Conservation (phyloP, 805 yeast genomes). For the Monosporozyma servazzii region DNA sequence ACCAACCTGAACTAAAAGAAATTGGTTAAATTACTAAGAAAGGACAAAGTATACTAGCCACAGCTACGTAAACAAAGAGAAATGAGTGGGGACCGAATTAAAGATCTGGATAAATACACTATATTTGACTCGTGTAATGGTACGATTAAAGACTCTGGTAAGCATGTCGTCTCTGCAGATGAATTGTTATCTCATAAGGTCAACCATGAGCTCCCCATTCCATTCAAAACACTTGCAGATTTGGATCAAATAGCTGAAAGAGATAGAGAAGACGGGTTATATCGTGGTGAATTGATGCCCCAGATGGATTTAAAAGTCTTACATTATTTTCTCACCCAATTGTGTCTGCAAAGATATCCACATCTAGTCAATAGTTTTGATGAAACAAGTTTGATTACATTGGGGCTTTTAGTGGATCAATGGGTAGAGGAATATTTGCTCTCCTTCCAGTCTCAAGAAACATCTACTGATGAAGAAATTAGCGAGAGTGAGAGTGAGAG, state of each 20-base stretch:
- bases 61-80: neutral
- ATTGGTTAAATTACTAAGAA: neutral
- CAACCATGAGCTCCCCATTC: constrained; percentile 25
- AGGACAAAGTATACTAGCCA: neutral
- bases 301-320: constrained; percentile 28
- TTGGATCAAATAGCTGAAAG: constrained; percentile 14
- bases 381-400: constrained; percentile 31
- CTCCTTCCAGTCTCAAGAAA: neutral
- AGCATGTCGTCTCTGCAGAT: constrained; percentile 25
- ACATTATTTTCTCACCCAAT: constrained; percentile 31
- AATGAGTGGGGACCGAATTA: neutral
- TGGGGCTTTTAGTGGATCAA: constrained; percentile 31
- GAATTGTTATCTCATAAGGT: constrained; percentile 24
- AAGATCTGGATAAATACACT: constrained; percentile 17
- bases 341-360: constrained; percentile 25
- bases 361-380: constrained; percentile 25
- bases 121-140: constrained; percentile 27
- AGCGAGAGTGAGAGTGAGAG: neutral
- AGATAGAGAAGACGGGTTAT: constrained; percentile 20
- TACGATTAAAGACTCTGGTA: constrained; percentile 17
- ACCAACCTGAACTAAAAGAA: neutral
- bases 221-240: constrained; percentile 26
- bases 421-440: constrained; percentile 30
- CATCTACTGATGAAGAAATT: constrained; percentile 1
- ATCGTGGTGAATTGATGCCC: constrained; percentile 23